Evolutionary conservation across 2,329 filamentous ascomycete genomes (phyloP), one percentile per base, ranked within the genome.

Genomic region (Exserohilum turcica): DNA sequence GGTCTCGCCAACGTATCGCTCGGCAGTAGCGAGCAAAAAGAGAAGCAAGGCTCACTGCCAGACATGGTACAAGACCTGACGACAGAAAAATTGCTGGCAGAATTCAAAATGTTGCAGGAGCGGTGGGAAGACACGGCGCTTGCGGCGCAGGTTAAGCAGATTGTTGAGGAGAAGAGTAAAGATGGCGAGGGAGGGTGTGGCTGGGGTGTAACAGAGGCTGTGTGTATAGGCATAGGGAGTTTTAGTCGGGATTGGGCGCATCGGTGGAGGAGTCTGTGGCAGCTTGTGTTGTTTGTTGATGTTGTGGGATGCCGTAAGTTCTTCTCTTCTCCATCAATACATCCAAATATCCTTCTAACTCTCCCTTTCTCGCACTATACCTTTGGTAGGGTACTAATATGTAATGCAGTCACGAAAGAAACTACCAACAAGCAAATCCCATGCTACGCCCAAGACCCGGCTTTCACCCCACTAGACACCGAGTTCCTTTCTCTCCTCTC

Each of bases 191-290:
- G 19, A 40, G 18, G 50, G 55, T 60, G 19, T 39, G 18, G 50
- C 68, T 48, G 40, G 46, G 40, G n/a, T 15, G 29, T 50, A 2
- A 42, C 54, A 10, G 29, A 61, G 5, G 73, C 71, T 2, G 65
- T 71, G n/a, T 73, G 70, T 32, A 67, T 75, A 29, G 73, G 72
- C 3, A 68, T 73, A 28, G 71, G 72, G 8, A 74, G 71, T 42
- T 74, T 74, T 35, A 69, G 65, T 39, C 42, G 67, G 6, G 72
- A 75, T 44, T 73, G 71, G 71, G 63, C 65, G 29, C 65, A 74
- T 59, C 59, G 72, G 9, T 60, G 61, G 47, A 57, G 72, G 13
- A 61, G 64, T 16, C 43, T 75, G 55, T 75, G 73, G 73, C 73
- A 76, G 60, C 62, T 76, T 32, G 72, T 74, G 6, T 44, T 74